phyloP scores from a whole-genome alignment of 345 rosid species.

The Mercurialis annua region DNA sequence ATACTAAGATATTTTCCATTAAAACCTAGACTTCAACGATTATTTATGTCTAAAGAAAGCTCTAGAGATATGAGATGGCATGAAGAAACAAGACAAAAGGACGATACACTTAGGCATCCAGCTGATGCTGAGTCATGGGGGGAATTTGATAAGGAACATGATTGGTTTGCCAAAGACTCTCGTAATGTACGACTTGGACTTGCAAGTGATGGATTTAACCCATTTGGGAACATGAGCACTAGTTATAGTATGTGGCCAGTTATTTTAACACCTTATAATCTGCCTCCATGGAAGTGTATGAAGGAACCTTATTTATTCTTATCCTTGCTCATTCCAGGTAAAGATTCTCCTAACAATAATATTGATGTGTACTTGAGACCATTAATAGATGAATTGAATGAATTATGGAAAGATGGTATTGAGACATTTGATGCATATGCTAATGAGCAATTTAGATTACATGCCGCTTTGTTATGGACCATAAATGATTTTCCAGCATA shows the following conservation, averaged over 20 bases:
- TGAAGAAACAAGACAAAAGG: no score
- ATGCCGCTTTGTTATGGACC: not conserved
- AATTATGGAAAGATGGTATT: not conserved
- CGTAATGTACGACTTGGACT: not conserved
- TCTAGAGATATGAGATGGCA: no score
- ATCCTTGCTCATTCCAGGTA: not conserved
- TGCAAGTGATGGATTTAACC: not conserved
- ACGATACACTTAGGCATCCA: not conserved
- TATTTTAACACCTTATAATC: not conserved
- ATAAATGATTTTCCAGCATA: not conserved
- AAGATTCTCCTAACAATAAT: not conserved
- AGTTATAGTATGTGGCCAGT: not conserved
- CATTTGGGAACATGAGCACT: not conserved
- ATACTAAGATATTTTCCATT: not conserved
- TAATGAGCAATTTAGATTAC: not conserved
- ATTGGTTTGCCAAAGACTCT: not conserved
- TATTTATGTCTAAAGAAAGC: not conserved
- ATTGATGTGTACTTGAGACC: not conserved
- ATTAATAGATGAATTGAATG: slow-evolving; percentile 1
- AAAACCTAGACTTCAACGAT: slow-evolving; percentile 3
- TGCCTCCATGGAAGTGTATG: not conserved
- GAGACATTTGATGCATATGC: not conserved
- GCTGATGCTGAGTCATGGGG: not conserved
- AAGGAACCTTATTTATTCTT: not conserved
- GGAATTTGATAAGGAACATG: not conserved